Evolutionary conservation across 768 basidiomycete species (phyloP).

Genomic region (Suillus clintonianus): DNA sequence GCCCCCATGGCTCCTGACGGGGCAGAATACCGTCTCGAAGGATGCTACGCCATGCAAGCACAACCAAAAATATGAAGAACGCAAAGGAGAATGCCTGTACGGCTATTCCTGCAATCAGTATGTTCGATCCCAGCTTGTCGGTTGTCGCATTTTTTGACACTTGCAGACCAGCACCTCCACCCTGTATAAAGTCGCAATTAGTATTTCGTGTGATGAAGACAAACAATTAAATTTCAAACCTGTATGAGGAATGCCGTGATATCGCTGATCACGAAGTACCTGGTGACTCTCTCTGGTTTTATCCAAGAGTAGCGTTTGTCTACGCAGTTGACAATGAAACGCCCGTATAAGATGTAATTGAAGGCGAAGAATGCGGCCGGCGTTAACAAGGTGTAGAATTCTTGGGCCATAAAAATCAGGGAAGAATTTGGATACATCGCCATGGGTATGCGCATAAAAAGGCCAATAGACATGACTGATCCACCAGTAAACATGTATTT

Average conservation of each 20-base stretch:
- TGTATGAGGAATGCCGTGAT: conserved; percentile 28
- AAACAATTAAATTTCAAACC: conserved; percentile 11
- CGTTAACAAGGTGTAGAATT: conserved; percentile 23
- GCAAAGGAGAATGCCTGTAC: conserved; percentile 27
- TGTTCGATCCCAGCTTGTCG: conserved; percentile 8
- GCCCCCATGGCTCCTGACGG: conserved; percentile 18
- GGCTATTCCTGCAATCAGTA: conserved; percentile 27
- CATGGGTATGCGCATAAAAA: conserved; percentile 20
- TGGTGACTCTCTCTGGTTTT: conserved; percentile 23
- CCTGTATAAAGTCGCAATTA: conserved; percentile 12
- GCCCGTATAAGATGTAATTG: conserved; percentile 35
- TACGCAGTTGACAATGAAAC: conserved; percentile 20
- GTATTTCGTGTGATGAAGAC: not conserved
- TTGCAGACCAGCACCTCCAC: conserved; percentile 20
- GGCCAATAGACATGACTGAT: conserved; percentile 22
- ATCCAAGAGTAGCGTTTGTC: conserved; percentile 22
- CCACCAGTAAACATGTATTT: not conserved
- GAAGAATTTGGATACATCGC: conserved; percentile 20
- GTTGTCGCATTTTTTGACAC: conserved; percentile 8
- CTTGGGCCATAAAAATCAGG: conserved; percentile 15
- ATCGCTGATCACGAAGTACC: conserved; percentile 30
- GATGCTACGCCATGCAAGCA: conserved; percentile 13
- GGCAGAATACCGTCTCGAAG: conserved; percentile 6
- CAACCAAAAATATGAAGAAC: conserved; percentile 19
- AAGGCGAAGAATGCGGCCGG: conserved; percentile 34